Base-by-base conservation (phyloP, 2,329 filamentous ascomycete genomes). In the Blastomyces parvus region DNA sequence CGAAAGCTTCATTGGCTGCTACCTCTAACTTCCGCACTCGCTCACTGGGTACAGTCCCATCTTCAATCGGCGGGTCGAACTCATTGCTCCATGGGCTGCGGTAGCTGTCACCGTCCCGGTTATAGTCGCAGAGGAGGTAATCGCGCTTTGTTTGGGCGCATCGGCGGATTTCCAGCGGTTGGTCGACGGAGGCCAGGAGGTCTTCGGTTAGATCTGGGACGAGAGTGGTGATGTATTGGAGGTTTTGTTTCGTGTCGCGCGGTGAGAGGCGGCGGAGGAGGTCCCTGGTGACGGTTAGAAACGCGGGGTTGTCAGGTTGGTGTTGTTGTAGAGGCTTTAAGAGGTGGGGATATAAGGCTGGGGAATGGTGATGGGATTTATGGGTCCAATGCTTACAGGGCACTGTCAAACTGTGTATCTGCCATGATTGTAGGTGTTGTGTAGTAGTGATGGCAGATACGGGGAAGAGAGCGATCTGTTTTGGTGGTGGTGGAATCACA, bases 61-160 rank as follows among this genome's bases (percentile, higher is more conserved):
- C 92, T 59, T 89, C 88, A 65, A 96, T 83, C 17, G 91, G 89
- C 22, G 93, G 94, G 75, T 97, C 91, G 77, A 99, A 99, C 78
- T 96, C 89, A 79, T 97, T 97, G 79, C 88, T 94, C 94, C 94
- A 99, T n/a, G 94, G 94, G 68, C 90, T 96, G 66, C 94, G 89
- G 84, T 96, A 96, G 79, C 89, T 95, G 80, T 97, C 93, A 66
- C 94, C 94, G 78, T 99, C 94, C 68, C 94, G 92, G 83, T 99
- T 99, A 84, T 99, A 99, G 84, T 99, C 94, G 83, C 94, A 99
- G 72, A 97, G 89, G 60, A 99, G 86, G 81, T 96, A 99, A 79
- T 97, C 94, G 69, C 93, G 89, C 70, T 91, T 91, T 40, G 90
- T 89, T 78, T 92, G 89, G 70, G 86, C 86, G 82, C 94, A 97